A percentile compares a stretch with the other conserved stretches of the same genome.
Conservation (phyloP, 805 yeast species). For the Zygosaccharomyces kombuchaensis region DNA sequence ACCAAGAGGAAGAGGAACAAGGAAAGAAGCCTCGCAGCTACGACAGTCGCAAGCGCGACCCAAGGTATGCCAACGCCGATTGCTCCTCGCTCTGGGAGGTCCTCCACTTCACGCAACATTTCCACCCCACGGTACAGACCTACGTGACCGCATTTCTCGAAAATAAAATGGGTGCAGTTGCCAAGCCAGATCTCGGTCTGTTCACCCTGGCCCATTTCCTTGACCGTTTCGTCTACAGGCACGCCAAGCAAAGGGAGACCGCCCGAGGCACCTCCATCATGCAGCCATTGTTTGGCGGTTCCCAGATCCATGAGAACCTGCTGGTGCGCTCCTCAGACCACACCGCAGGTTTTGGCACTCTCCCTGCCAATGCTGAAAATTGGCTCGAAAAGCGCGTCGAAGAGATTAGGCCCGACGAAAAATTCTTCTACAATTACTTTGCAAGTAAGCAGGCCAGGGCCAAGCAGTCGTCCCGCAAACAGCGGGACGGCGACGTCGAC, state of each 20-base stretch:
- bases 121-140: slow-evolving; percentile 84
- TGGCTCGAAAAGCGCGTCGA: slow-evolving; percentile 67
- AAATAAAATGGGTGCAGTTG: slow-evolving; percentile 38
- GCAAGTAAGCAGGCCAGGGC: slow-evolving; percentile 44
- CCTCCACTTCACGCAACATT: slow-evolving; percentile 66
- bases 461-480: not conserved
- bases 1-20: slow-evolving; percentile 40
- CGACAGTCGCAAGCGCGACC: slow-evolving; percentile 89
- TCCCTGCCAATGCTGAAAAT: slow-evolving; percentile 78
- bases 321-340: slow-evolving; percentile 59
- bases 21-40: slow-evolving; percentile 38
- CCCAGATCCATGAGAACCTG: slow-evolving; percentile 56
- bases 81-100: slow-evolving; percentile 85
- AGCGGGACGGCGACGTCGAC: slow-evolving; percentile 25
- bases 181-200: slow-evolving; percentile 86
- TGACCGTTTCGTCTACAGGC: slow-evolving; percentile 92
- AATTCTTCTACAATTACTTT: slow-evolving; percentile 84
- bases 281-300: slow-evolving; percentile 91
- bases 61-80: slow-evolving; percentile 83
- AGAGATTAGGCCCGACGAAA: slow-evolving; percentile 79
- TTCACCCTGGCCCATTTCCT: slow-evolving; percentile 85
- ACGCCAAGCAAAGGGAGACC: slow-evolving; percentile 71
- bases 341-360: slow-evolving; percentile 12
- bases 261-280: slow-evolving; percentile 89
- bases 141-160: slow-evolving; percentile 67